Evolutionary conservation across 257 asterid genomes (phyloP).

Genomic region (Cruciata laevipes): DNA sequence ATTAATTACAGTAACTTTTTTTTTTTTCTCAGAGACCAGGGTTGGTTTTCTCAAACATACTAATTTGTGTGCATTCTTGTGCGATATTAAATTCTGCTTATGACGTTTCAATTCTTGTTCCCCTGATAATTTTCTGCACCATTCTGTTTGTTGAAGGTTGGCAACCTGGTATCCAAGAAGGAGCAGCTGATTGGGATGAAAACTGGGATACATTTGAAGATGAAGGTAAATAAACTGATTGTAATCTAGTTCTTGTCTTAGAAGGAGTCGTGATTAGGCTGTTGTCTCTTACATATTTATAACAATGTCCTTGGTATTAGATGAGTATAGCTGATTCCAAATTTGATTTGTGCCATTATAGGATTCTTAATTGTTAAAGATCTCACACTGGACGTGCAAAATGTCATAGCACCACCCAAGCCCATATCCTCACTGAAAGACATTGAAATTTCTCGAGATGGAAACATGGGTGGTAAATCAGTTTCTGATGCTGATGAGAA

Average conservation of each 20-base stretch:
- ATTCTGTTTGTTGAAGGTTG: slow-evolving; percentile 47
- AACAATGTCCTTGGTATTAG: slow-evolving; percentile 1
- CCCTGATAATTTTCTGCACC: background rate
- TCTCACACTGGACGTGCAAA: slow-evolving; percentile 85
- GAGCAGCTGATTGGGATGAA: slow-evolving; percentile 98
- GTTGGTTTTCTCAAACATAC: background rate
- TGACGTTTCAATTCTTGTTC: background rate
- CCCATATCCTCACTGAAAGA: slow-evolving; percentile 63
- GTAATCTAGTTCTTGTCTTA: background rate
- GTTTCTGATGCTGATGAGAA: slow-evolving; percentile 41
- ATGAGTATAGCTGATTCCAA: slow-evolving; percentile 5
- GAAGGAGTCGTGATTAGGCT: background rate
- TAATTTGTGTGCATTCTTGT: background rate
- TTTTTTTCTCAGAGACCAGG: background rate
- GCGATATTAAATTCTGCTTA: background rate
- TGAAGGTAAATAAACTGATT: slow-evolving; percentile 53
- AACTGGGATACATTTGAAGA: slow-evolving; percentile 92
- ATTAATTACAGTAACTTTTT: background rate
- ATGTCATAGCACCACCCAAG: slow-evolving; percentile 75
- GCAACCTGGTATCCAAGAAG: slow-evolving; percentile 89
- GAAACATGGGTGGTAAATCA: slow-evolving; percentile 27
- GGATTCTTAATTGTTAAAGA: slow-evolving; percentile 77
- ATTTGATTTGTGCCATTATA: slow-evolving; percentile 24
- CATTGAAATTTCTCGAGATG: slow-evolving; percentile 36
- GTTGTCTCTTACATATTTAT: background rate